A percentile compares a stretch with the other conserved stretches of the same genome.
phyloP scores from a whole-genome alignment of 768 basidiomycete genomes.

The Tylopilus balloui region DNA sequence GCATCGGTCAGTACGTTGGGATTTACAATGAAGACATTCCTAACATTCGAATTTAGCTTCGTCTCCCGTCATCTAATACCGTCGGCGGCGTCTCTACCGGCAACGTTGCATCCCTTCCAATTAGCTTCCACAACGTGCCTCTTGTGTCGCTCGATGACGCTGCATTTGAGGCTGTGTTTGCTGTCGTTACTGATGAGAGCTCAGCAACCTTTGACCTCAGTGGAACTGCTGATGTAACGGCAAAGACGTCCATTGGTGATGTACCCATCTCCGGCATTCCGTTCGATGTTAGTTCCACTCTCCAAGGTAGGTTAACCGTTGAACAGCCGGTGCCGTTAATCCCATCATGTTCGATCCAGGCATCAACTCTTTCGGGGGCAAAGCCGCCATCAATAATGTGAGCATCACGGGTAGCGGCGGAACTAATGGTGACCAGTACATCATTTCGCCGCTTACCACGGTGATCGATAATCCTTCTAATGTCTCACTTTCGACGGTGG shows the following conservation, averaged over 20 bases:
- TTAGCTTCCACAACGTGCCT: constrained; percentile 54
- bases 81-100: constrained; percentile 67
- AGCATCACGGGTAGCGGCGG: constrained; percentile 63
- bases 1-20: constrained; percentile 42
- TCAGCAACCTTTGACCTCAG: constrained; percentile 45
- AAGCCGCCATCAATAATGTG: constrained; percentile 50
- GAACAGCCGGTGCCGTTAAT: background rate
- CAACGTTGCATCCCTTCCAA: constrained; percentile 54
- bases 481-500: constrained; percentile 54
- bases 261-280: constrained; percentile 61
- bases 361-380: constrained; percentile 55
- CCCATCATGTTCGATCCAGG: constrained; percentile 31
- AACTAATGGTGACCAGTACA: constrained; percentile 52
- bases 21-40: background rate
- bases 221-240: constrained; percentile 56
- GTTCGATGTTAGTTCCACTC: constrained; percentile 52
- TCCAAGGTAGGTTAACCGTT: constrained; percentile 41
- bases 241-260: constrained; percentile 59
- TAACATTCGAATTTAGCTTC: constrained; percentile 36
- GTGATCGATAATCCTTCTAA: constrained; percentile 65
- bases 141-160: constrained; percentile 50
- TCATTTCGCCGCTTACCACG: constrained; percentile 54
- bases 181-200: constrained; percentile 49
- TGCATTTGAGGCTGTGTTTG: constrained; percentile 55
- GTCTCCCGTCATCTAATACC: constrained; percentile 44